Conservation (phyloP, 2,329 filamentous ascomycete species). For the Coniochaeta sp. region DNA sequence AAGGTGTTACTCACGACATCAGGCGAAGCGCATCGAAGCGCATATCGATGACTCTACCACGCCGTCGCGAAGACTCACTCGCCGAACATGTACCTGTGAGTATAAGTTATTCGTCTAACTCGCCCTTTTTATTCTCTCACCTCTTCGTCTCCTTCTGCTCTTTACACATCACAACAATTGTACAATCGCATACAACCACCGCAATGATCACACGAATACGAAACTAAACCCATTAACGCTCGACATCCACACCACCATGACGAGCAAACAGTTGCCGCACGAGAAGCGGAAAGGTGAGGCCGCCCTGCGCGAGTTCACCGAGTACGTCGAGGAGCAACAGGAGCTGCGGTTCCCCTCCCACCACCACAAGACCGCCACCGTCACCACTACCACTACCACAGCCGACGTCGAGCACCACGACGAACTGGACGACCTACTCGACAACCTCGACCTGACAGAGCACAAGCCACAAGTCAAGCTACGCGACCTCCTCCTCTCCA, state of each 20-base stretch:
- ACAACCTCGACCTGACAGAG: conserved; percentile 77
- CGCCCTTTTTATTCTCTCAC: too few relatives aligned
- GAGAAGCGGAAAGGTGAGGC: conserved; percentile 84
- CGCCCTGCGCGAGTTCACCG: conserved; percentile 90
- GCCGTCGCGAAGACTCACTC: too few relatives aligned
- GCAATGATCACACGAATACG: conserved; percentile 24
- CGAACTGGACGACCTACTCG: conserved; percentile 69
- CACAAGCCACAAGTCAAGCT: conserved; percentile 59
- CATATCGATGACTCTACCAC: too few relatives aligned
- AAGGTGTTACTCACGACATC: too few relatives aligned
- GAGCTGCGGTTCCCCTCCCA: conserved; percentile 54
- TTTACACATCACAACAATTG: too few relatives aligned
- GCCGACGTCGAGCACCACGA: conserved; percentile 17
- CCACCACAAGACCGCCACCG: conserved; percentile 21
- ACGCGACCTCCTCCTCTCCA: conserved; percentile 63
- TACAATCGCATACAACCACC: too few relatives aligned
- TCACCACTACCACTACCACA: conserved; percentile 12
- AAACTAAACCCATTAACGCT: conserved; percentile 5
- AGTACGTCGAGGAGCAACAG: conserved; percentile 95
- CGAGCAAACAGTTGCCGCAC: conserved; percentile 59
- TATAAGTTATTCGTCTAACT: too few relatives aligned
- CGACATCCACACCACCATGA: conserved; percentile 32
- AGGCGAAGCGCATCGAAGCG: too few relatives aligned
- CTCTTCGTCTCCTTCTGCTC: too few relatives aligned
- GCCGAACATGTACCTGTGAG: too few relatives aligned